Base-by-base conservation (phyloP, 1,284 basidiomycete species). In the Athelia psychrophila region DNA sequence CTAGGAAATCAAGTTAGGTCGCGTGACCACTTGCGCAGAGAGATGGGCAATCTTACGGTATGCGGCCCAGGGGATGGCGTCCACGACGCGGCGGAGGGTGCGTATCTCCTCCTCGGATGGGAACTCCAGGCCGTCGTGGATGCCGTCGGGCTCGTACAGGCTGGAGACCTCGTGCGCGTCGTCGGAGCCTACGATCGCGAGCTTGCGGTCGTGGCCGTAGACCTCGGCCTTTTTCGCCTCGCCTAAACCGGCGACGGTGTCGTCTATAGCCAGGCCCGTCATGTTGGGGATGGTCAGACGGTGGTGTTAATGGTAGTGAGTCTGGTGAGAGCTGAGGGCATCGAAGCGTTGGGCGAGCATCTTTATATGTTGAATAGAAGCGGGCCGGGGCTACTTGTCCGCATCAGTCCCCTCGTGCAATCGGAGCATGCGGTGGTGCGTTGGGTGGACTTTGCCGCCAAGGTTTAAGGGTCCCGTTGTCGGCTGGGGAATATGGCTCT, bases 21-120 rank as follows among this genome's bases (percentile, higher is more conserved):
- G 13, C 27, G 27, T 13, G 27, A 30, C 19, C 15, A 6, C 49
- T 58, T 9, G 51, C 18, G 51, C 56, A 30, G 54, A 52, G 23
- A 59, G 60, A 22, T 51, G 23, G 50, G 51, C 52, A 48, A 9
- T 73, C 78, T 66, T 52, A 86, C 85, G 61, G 62, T 86, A 89
- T 25, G 82, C 84, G 54, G 63, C 75, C 88, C 81, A 86, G 5
- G 86, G 84, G 49, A 89, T 67, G 35, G 62, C 51, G 58, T 88
- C 87, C 9, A 84, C 63, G 5, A 91, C 80, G 27, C 81, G 80
- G 25, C 83, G 76, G 42, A 90, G 75, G 10, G 79, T 84, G 5
- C 57, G 58, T 19, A 73, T 65, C 68, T 91, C 89, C 63, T 91
- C 82, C 24, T 82, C 80, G 2, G 88, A 88, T 2, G 90, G 90